Base-by-base conservation (phyloP, 768 basidiomycete genomes). In the Polyporus arcularius region DNA sequence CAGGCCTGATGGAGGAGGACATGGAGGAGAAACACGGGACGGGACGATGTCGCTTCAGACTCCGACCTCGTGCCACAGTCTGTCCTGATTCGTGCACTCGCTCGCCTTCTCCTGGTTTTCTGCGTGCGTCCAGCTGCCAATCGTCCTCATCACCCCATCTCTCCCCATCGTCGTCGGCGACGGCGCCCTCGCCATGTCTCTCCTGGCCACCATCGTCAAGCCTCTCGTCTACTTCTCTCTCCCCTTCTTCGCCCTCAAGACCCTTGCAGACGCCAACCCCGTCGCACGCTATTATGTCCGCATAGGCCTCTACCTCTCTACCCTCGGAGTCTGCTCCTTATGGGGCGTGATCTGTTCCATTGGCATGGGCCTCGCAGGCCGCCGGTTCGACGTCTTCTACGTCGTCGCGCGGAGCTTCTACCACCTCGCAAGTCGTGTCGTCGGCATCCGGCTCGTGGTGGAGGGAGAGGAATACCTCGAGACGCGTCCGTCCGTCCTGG, bases 321-420 rank as follows among this genome's bases (percentile, higher is more conserved):
- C 89, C 1, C 74, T 96, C 56, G 83, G 84, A 31, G 77, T 86
- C 26, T 84, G 87, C 61, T 90, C 90, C 4, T 82, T 86, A 63
- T 88, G 86, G 77, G 90, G 90, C 51, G 80, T 89, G 50, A 70
- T 90, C 58, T 77, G 87, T 49, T 86, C 89, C 2, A 77, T 90
- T 7, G 83, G 82, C 12, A 79, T 94, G 80, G 76, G 83, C 18
- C 69, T 90, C 46, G 71, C 83, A 16, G 93, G 94, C 48, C 83
- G 83, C 53, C 77, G 88, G 35, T 86, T 85, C 72, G 89, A 96
- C 67, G 88, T 89, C 62, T 94, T 96, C 77, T 87, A 82, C 67
- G 79, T 89, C 68, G 88, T 95, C 45, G 96, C 94, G 10, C 78
- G 90, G 63, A 84, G 83, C 48, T 98, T 98, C 80, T 92, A 96